These are phyloP conservation scores for Tephrocybe sp. DNA, from an alignment of 768 basidiomycete species.

Conservation along the genomic window DNA sequence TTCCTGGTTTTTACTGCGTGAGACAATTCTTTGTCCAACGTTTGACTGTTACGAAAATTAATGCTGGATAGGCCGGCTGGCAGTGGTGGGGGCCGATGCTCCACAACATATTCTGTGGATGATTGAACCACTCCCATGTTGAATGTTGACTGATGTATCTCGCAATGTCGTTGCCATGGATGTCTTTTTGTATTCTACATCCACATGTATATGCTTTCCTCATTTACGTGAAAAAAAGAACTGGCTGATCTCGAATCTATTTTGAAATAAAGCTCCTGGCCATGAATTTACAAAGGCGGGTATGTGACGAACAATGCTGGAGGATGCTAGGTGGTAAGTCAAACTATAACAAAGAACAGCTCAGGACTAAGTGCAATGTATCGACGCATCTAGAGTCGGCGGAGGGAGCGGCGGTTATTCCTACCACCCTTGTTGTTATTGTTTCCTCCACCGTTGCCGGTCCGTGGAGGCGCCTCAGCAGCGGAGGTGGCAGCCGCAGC, in stretches of 20 bases:
- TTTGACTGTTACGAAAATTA: too few species aligned
- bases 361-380: background rate
- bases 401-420: conserved; percentile 9
- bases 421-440: background rate
- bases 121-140: too few species aligned
- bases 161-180: too few species aligned
- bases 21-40: too few species aligned
- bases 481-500: conserved; percentile 12
- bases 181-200: too few species aligned
- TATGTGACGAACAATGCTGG: conserved; percentile 13
- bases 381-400: conserved; percentile 8
- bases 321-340: conserved; percentile 2
- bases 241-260: conserved; percentile 18
- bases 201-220: background rate
- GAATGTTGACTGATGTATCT: too few species aligned
- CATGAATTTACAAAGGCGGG: conserved; percentile 16
- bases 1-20: too few species aligned
- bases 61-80: too few species aligned
- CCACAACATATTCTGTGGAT: too few species aligned
- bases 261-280: conserved; percentile 17
- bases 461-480: conserved; percentile 9
- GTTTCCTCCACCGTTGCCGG: conserved; percentile 5
- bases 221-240: background rate
- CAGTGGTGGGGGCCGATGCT: too few species aligned
- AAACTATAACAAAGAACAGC: conserved; percentile 4